Evolutionary conservation across 1,284 basidiomycete genomes (phyloP).

Genomic region (Boletus holoroseus): DNA sequence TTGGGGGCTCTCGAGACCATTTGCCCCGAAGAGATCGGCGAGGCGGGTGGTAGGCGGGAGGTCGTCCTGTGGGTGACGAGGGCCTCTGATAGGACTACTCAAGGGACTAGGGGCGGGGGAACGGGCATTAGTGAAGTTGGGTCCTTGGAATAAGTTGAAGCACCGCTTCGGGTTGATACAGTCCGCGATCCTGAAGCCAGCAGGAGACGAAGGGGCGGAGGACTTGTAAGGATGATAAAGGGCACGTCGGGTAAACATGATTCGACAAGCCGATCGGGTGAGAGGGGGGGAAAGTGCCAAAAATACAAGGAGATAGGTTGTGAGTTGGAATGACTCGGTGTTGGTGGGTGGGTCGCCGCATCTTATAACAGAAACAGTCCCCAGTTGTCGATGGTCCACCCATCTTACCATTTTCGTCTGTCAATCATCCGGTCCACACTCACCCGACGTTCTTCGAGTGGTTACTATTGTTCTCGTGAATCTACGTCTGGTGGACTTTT

Average conservation of each 20-base stretch:
- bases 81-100: conserved; percentile 14
- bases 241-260: conserved; percentile 22
- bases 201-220: conserved; percentile 16
- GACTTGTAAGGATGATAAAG: conserved; percentile 17
- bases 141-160: conserved; percentile 21
- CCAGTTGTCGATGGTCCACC: conserved; percentile 1
- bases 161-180: conserved; percentile 16
- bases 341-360: background rate
- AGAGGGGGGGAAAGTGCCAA: background rate
- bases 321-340: background rate
- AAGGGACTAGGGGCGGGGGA: conserved; percentile 17
- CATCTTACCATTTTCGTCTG: conserved; percentile 8
- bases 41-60: conserved; percentile 12
- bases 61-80: conserved; percentile 3
- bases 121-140: conserved; percentile 3
- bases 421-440: conserved; percentile 5
- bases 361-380: conserved; percentile 18
- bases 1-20: background rate
- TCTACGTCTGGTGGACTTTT: conserved; percentile 9
- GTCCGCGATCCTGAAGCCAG: conserved; percentile 26
- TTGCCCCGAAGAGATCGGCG: conserved; percentile 2
- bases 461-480: conserved; percentile 20
- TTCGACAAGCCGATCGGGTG: background rate
- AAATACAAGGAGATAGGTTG: background rate
- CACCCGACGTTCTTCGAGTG: background rate